Evolutionary conservation across 768 basidiomycete genomes (phyloP), one percentile per base, ranked within the genome.

Genomic region (Tubosaeta brunneosetosa): DNA sequence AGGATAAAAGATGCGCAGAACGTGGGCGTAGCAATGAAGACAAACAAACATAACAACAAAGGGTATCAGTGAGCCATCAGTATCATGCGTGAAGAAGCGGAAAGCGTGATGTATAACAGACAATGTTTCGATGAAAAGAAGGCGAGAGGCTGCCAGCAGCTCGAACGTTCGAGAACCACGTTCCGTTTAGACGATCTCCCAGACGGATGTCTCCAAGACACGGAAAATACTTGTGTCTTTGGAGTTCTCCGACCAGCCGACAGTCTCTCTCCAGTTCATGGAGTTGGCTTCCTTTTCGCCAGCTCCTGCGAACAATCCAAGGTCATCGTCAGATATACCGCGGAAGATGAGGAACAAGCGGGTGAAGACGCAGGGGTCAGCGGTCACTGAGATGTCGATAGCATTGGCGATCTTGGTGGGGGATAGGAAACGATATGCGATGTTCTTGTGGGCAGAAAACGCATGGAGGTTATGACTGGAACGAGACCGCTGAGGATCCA

Each of bases 301-400:
- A 2, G 88, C 83, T 17, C 81, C 85, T 6, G 83, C 81, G 65
- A 91, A 91, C 37, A 82, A 65, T 17, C 80, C 80, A 51, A 88
- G 72, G 56, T 93, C 91, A 51, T 92, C 91, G 56, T 92, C 90
- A 17, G 77, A 79, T 31, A 93, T 70, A 1, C 91, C 91, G 25
- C 91, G 83, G 72, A 85, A 91, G 68, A 93, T 90, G 52, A 93
- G 78, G 75, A 93, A 93, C 22, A 93, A 71, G 29, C 91, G 83
- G 8, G 87, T 92, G 66, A 90, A 91, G 52, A 86, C 74, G 63
- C 88, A 91, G 22, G 86, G 83, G 47, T 91, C 87, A 11, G 80
- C 77, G 1, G 88, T 86, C n/a, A 93, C 83, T 1, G 85, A 83
- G 56, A 93, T 88, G 64, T 93, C 91, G 51, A 93, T 81, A n/a